Percentiles rank a stretch among this genome's conserved stretches.
Evolutionary conservation across 2,329 filamentous ascomycete genomes (phyloP).

Genomic region (Orbilia blumenaviensis): DNA sequence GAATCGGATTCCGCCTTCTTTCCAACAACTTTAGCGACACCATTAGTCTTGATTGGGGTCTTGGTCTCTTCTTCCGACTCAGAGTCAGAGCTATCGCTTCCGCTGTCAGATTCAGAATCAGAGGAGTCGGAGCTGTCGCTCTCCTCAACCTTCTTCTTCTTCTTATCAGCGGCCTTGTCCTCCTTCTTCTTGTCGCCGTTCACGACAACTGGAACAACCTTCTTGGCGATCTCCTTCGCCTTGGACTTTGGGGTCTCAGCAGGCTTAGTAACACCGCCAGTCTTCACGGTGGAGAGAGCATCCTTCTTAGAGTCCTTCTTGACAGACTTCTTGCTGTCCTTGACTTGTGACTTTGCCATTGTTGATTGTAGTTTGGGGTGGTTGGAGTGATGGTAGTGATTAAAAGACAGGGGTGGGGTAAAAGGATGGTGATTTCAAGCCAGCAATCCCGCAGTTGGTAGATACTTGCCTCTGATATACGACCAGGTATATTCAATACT

Average conservation of each 20-base stretch:
- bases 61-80: slow-evolving; percentile 60
- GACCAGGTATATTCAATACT: slow-evolving; percentile 44
- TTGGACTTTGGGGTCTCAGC: slow-evolving; percentile 72
- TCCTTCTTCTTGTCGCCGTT: slow-evolving; percentile 60
- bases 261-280: slow-evolving; percentile 73
- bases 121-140: slow-evolving; percentile 55
- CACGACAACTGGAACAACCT: slow-evolving; percentile 64
- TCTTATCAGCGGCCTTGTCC: slow-evolving; percentile 50
- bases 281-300: slow-evolving; percentile 69
- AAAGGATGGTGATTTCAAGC: slow-evolving; percentile 29
- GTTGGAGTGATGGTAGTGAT: not conserved
- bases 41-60: slow-evolving; percentile 58
- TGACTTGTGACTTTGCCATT: slow-evolving; percentile 71
- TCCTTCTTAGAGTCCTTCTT: slow-evolving; percentile 65
- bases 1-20: slow-evolving; percentile 39
- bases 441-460: slow-evolving; percentile 41
- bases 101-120: slow-evolving; percentile 60
- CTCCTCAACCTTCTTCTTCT: slow-evolving; percentile 60
- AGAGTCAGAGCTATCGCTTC: slow-evolving; percentile 57
- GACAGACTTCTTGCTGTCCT: slow-evolving; percentile 67
- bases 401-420: slow-evolving; percentile 1
- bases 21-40: slow-evolving; percentile 60
- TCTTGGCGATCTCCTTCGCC: slow-evolving; percentile 74
- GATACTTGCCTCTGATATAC: slow-evolving; percentile 53
- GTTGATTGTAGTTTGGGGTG: slow-evolving; percentile 58